These are phyloP conservation scores for Solanum piurae DNA, from an alignment of 257 asterid genomes.

Conservation along the genomic window DNA sequence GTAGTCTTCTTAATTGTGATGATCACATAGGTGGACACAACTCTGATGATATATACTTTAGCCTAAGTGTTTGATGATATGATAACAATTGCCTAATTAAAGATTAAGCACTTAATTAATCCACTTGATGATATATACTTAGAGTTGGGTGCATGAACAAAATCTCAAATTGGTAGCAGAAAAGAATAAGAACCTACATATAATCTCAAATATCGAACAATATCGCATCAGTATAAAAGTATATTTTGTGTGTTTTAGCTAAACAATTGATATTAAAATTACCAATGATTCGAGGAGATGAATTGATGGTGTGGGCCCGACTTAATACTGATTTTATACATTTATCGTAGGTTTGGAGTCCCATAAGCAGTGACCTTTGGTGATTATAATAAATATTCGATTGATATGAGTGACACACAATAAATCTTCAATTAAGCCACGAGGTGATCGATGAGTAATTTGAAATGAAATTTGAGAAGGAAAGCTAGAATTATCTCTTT, in stretches of 20 bases:
- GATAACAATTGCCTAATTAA: neutral
- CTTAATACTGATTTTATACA: neutral
- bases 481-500: neutral
- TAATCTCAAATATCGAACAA: neutral
- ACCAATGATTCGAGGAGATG: neutral
- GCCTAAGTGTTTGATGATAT: neutral
- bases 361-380: neutral
- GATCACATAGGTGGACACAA: neutral
- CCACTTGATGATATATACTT: neutral
- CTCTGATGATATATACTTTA: neutral
- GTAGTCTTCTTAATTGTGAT: neutral
- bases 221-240: neutral
- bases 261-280: neutral
- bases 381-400: neutral
- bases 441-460: neutral
- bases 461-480: neutral
- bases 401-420: neutral
- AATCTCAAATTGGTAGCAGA: neutral
- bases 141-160: neutral
- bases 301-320: neutral
- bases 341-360: neutral
- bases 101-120: neutral
- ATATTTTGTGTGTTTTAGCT: neutral
- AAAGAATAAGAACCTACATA: neutral
- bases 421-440: neutral